These are phyloP conservation scores for Inosperma sp. DNA, from an alignment of 768 basidiomycete genomes.

Conservation along the genomic window DNA sequence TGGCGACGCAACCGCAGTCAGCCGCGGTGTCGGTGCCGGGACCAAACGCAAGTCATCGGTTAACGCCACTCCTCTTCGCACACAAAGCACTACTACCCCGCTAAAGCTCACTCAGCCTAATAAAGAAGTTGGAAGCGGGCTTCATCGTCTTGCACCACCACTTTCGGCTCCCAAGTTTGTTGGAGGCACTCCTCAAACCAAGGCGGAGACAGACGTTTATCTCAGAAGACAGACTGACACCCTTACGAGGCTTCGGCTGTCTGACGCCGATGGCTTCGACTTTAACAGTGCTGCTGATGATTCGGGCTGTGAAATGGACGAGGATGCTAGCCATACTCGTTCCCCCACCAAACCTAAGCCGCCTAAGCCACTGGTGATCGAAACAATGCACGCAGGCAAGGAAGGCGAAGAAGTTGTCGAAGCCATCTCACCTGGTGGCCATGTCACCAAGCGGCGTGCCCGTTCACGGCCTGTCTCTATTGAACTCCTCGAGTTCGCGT, in stretches of 20 bases:
- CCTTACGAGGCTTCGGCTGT: constrained; percentile 55
- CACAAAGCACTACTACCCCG: constrained; percentile 41
- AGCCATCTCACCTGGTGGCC: constrained; percentile 71
- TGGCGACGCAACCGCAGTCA: constrained; percentile 19
- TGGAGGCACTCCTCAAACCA: constrained; percentile 46
- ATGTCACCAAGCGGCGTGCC: constrained; percentile 70
- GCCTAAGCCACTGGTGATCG: constrained; percentile 18
- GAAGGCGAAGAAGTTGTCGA: constrained; percentile 57
- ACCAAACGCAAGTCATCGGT: constrained; percentile 63
- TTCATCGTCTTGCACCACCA: constrained; percentile 54
- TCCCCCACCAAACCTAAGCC: constrained; percentile 28
- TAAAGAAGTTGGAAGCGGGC: constrained; percentile 30
- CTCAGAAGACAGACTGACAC: constrained; percentile 56
- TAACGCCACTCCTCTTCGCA: constrained; percentile 53
- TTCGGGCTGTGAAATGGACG: constrained; percentile 48
- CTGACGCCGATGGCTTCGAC: constrained; percentile 51
- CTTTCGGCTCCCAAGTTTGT: constrained; percentile 49
- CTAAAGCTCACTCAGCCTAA: constrained; percentile 41
- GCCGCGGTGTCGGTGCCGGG: constrained; percentile 43
- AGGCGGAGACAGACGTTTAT: constrained; percentile 50
- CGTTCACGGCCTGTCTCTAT: constrained; percentile 67
- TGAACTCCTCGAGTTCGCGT: constrained; percentile 53
- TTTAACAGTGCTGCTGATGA: constrained; percentile 41
- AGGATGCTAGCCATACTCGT: constrained; percentile 28
- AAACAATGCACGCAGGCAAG: constrained; percentile 33